These are phyloP conservation scores for Leishmania aethiopica DNA, from an alignment of 208 protist genomes.

Conservation along the genomic window DNA sequence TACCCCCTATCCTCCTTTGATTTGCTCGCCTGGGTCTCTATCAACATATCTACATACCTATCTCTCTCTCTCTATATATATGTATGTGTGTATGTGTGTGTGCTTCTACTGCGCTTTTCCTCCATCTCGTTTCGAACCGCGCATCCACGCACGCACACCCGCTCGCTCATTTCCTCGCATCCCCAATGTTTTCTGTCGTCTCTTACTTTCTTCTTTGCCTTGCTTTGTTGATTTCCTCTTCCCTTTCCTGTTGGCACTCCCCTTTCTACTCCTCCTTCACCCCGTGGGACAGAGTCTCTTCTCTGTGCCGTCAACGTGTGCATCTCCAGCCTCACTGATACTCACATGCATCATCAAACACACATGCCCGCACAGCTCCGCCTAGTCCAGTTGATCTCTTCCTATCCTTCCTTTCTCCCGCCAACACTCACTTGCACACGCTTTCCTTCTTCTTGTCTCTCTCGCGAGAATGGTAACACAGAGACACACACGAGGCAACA, in stretches of 20 bases:
- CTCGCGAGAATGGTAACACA: neutral
- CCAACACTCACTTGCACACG: neutral
- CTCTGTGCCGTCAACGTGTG: neutral
- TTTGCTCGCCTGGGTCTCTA: neutral
- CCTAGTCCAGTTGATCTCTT: neutral
- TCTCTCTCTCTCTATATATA: neutral
- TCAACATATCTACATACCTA: neutral
- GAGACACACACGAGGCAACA: neutral
- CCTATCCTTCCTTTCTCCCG: neutral
- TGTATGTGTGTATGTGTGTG: neutral
- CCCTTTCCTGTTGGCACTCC: neutral
- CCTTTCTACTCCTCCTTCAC: neutral
- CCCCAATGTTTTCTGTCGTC: neutral
- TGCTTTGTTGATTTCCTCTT: neutral
- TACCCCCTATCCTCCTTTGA: no score
- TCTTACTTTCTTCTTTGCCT: neutral
- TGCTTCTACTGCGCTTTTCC: neutral
- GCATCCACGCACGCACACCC: neutral
- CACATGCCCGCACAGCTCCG: neutral
- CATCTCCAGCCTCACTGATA: neutral
- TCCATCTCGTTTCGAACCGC: neutral
- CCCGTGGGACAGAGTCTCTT: neutral
- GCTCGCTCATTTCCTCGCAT: neutral
- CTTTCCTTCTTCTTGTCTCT: neutral
- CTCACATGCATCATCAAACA: neutral